A percentile compares a stretch with the other conserved stretches of the same genome.
phyloP scores from a whole-genome alignment of 2,329 filamentous ascomycete genomes.

The Calonectria ilicicola region DNA sequence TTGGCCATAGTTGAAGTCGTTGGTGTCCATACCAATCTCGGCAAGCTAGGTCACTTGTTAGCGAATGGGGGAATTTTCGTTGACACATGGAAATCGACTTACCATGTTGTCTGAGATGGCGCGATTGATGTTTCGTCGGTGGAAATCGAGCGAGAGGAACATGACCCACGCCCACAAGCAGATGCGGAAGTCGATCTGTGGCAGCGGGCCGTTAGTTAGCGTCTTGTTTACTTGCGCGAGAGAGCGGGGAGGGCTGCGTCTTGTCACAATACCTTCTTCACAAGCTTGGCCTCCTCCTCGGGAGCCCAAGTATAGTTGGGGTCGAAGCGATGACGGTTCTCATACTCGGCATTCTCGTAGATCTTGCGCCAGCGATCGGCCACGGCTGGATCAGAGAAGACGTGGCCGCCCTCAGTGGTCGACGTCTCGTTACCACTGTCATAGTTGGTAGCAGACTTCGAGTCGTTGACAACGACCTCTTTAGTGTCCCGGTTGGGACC shows the following conservation, averaged over 20 bases:
- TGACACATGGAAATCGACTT: constrained; percentile 8
- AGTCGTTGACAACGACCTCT: constrained; percentile 25
- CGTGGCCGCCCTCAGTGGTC: constrained; percentile 46
- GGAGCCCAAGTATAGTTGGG: constrained; percentile 55
- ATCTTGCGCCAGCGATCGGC: constrained; percentile 65
- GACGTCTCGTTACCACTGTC: constrained; percentile 40
- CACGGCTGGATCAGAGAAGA: constrained; percentile 63
- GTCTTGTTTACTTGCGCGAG: not conserved
- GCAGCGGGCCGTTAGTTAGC: constrained; percentile 26
- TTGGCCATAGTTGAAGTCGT: constrained; percentile 59
- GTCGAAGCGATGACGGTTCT: constrained; percentile 72
- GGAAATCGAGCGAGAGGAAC: constrained; percentile 60
- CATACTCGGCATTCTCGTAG: constrained; percentile 68
- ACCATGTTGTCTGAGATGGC: constrained; percentile 55
- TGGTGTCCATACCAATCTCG: constrained; percentile 56
- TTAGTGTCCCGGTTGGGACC: constrained; percentile 26
- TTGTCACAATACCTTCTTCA: constrained; percentile 53
- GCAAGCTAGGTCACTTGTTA: constrained; percentile 42
- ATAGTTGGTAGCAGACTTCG: constrained; percentile 14
- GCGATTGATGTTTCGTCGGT: constrained; percentile 60
- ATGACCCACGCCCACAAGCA: constrained; percentile 58
- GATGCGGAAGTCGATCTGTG: constrained; percentile 60
- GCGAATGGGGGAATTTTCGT: not conserved
- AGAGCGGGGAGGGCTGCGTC: not conserved
- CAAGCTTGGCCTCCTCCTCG: constrained; percentile 59